Base-by-base conservation (phyloP, 2,329 filamentous ascomycete genomes). In the Talaromyces islandicus region DNA sequence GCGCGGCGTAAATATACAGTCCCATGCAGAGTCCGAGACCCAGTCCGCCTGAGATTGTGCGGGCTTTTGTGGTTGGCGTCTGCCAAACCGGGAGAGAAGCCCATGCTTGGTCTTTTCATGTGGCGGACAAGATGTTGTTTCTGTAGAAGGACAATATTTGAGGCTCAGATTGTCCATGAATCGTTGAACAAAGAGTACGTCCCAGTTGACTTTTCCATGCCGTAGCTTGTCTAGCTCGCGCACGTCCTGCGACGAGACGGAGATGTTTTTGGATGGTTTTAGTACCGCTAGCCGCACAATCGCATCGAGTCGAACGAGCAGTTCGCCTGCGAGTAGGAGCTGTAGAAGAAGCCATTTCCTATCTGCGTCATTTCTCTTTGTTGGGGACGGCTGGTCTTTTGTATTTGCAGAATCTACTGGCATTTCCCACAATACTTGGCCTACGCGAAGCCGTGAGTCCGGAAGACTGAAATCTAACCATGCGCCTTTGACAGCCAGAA, bases 131-230 rank as follows among this genome's bases (percentile, higher is more conserved):
- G 58, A 52, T n/a, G 60, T 29, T 7, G 35, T 9, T 12, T 52
- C 17, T 14, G 17, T 32, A 14, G 59, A 56, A 9, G 64, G 55
- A 10, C 46, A 54, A 57, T 68, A 72, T 30, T 63, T 65, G 17
- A 81, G 73, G 19, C 73, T 67, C n/a, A 84, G 71, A 55, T 79
- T 83, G 50, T 83, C 78, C 32, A 84, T 69, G 56, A 84, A 83
- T 2, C 80, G 75, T 24, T 80, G 76, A 7, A 80, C 80, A 19
- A 82, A 73, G 2, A 85, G 73, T 25, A 85, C 69, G 68, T 84
- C 82, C 83, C 83, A 85, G 57, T 83, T 78, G 4, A 81, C 73
- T 64, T 85, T 84, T 5, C 73, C 71, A n/a, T 76, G 79, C 59
- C 79, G 77, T 50, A 80, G 66, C 24, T 73, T 73, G 53, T 78